A percentile compares a stretch with the other conserved stretches of the same genome.
Evolutionary conservation across 495 filamentous ascomycete species (phyloP).

Genomic region (Penicillium dipodomyicola): DNA sequence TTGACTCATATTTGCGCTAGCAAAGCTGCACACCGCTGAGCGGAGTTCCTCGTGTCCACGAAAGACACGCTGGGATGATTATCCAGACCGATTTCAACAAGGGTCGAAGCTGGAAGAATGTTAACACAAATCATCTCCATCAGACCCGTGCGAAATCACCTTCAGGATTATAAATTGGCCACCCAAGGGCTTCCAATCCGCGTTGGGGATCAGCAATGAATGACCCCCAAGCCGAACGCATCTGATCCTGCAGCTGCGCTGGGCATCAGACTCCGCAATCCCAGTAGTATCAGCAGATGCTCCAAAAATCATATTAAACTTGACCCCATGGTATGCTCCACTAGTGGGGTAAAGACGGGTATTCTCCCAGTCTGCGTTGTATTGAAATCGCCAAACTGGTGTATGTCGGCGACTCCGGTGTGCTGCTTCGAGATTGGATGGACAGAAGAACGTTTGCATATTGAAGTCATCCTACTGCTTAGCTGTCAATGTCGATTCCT

Average conservation of each 20-base stretch:
- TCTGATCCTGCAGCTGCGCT: constrained; percentile 36
- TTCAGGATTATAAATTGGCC: constrained; percentile 36
- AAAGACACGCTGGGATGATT: background rate
- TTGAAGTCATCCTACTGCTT: constrained; percentile 41
- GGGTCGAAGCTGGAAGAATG: background rate
- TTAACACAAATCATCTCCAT: background rate
- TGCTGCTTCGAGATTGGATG: constrained; percentile 33
- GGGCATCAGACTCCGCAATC: constrained; percentile 23
- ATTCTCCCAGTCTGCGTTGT: constrained; percentile 50
- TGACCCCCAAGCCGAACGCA: constrained; percentile 47
- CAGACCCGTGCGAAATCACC: constrained; percentile 9
- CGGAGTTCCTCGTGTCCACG: background rate
- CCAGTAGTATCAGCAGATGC: constrained; percentile 37
- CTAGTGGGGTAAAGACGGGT: constrained; percentile 42
- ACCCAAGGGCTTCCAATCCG: constrained; percentile 41
- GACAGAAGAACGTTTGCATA: constrained; percentile 46
- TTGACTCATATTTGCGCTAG: background rate
- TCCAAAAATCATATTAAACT: constrained; percentile 52
- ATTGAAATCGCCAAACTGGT: constrained; percentile 53
- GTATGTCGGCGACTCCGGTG: constrained; percentile 29
- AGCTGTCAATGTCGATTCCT: constrained; percentile 23
- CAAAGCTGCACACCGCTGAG: background rate
- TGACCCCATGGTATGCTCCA: constrained; percentile 48
- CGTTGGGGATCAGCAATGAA: constrained; percentile 48
- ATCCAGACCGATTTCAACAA: background rate